Evolutionary conservation across 2,329 filamentous ascomycete genomes (phyloP), one percentile per base, ranked within the genome.

Genomic region (Colletotrichum australisinense): DNA sequence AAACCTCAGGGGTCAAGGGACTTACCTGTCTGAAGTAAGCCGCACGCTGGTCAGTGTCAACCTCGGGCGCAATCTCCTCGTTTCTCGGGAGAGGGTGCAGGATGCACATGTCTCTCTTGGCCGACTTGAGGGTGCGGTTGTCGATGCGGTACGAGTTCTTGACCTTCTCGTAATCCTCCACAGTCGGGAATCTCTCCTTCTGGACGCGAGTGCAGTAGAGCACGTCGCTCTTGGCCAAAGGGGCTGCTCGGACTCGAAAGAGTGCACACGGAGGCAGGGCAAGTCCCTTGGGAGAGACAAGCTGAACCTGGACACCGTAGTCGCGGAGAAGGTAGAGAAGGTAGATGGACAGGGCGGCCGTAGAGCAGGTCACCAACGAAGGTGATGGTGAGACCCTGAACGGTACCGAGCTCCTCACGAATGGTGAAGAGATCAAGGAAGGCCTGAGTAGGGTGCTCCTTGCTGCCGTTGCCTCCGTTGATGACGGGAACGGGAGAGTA

Each of bases 21-120:
- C 94, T 91, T 86, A 98, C 96, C 93, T 99, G 97, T 93, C 97
- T 92, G 86, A 99, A 99, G 87, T 99, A 99, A 69, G 97, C 96
- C 72, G 97, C 97, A 78, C 97, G 88, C 82, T 97, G 95, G 86
- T 99, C 97, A 86, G 97, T 98, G 84, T 99, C 97, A 62, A 99
- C 95, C 87, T 99, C 97, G 85, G 97, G 95, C 42, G 92, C 92
- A 81, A 99, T 93, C 89, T 99, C 97, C 77, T 93, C 92, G 80
- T 98, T 98, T 80, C 97, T 90, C 53, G 97, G 97, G 80, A 99
- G 88, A 71, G 97, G 97, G 85, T 99, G 97, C 92, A 99, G 92
- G 76, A 99, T 94, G 76, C 98, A 91, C 92, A 97, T 98, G 80
- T 93, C 93, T 82, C 88, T 89, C 92, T 99, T 99, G 66, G 97